Percentiles rank a stretch among this genome's conserved stretches.
phyloP scores from a whole-genome alignment of 768 basidiomycete species.

The Lactarius sanguifluus region DNA sequence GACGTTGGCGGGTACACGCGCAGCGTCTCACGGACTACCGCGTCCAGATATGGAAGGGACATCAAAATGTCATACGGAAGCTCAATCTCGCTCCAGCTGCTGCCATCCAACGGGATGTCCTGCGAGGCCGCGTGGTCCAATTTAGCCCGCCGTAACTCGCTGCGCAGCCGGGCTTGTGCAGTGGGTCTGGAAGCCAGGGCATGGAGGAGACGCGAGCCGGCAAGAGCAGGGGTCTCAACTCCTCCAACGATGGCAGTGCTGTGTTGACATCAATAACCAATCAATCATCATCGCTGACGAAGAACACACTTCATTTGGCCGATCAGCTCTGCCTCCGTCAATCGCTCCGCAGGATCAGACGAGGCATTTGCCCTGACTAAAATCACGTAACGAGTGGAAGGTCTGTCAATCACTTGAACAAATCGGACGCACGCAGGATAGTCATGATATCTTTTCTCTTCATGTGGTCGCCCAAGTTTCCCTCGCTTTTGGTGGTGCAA shows the following conservation, averaged over 20 bases:
- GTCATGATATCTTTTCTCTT: slow-evolving; percentile 42
- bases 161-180: slow-evolving; percentile 38
- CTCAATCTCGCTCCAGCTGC: slow-evolving; percentile 35
- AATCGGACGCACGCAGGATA: slow-evolving; percentile 38
- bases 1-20: slow-evolving; percentile 40
- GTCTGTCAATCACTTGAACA: background rate
- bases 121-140: slow-evolving; percentile 23
- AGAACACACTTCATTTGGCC: slow-evolving; percentile 38
- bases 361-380: slow-evolving; percentile 39
- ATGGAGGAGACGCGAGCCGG: slow-evolving; percentile 39
- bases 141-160: slow-evolving; percentile 37
- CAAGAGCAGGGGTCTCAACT: slow-evolving; percentile 32
- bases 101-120: background rate
- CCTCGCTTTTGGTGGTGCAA: slow-evolving; percentile 12
- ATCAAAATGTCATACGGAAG: slow-evolving; percentile 44
- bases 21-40: slow-evolving; percentile 44
- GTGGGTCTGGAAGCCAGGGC: slow-evolving; percentile 36
- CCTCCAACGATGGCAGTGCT: slow-evolving; percentile 8
- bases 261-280: background rate
- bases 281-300: background rate
- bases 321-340: slow-evolving; percentile 39
- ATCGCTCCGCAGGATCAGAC: slow-evolving; percentile 35
- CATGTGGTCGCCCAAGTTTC: slow-evolving; percentile 9
- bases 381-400: background rate
- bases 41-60: slow-evolving; percentile 47